Base-by-base conservation (phyloP, 2,329 filamentous ascomycete species). In the Ceratocystis ficicola region DNA sequence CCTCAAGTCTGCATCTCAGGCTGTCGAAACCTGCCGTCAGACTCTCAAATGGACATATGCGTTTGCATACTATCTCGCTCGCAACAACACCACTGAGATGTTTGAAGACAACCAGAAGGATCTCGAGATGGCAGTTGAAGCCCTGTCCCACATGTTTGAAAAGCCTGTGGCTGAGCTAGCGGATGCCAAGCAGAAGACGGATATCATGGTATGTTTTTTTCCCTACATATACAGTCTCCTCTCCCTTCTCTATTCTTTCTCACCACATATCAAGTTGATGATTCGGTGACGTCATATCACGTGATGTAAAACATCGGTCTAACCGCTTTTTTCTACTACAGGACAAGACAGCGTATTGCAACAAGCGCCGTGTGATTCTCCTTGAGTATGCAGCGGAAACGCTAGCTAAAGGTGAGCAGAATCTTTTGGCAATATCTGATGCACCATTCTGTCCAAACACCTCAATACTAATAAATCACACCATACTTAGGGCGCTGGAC, bases 61-160 rank as follows among this genome's bases (percentile, higher is more conserved):
- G 0, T 99, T 99, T 76, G 94, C 94, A 0, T 99, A 94, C 74
- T 99, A 99, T 73, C 84, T 99, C n/a, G 87, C 88, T 2, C 86
- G 90, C 66, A 97, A 96, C 80, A 97, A 99, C 73, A 79, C 94
- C 66, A 97, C 94, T 0, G 90, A 93, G 73, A 97, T 99, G 65
- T 99, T 99, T 68, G 94, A 99, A 75, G 92, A 97, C 75, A 99
- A 99, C 74, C 94, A 99, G 73, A 96, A 96, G 75, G 94, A 99
- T 73, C 78, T 99, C 28, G 94, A 99, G 76, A 88, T 99, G 85
- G 93, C 94, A 0, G 94, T 97, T 0, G 94, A 99, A 77, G 92
- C 89, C 66, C 78, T 99, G 69, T 96, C 90, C n/a, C 92, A 96
- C 76, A 96, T 99, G 90, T 99, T 99, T 70, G 94, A 99, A 81